Base-by-base conservation (phyloP, 225 moss, liverwort and hornwort genomes). In the Marchantia paleacea region DNA sequence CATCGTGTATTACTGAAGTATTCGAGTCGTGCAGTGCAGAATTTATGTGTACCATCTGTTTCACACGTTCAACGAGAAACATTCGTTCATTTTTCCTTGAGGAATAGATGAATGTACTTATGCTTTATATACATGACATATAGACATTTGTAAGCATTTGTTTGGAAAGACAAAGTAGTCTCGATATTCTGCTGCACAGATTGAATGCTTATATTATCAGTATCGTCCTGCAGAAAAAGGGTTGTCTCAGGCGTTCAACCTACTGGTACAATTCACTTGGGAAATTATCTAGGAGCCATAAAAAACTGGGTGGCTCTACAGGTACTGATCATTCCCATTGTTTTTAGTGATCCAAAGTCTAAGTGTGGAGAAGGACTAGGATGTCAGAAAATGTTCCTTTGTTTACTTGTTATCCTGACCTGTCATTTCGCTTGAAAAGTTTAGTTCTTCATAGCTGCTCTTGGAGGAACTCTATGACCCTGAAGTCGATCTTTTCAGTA, bases 191-290 rank as follows among this genome's bases (percentile, higher is more conserved):
- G 48, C 60, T 50, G 22, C 65, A 12, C 14, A 3, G 4, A 3
- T 0, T 77, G 6, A 22, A 19, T 49, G 20, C 49, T 58, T 10
- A 50, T 20, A 15, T 7, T 7, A 12, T 7, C 26, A 61, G 66
- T 0, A 28, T 55, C 18, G 48, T 60, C 55, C 57, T 52, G 58
- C 69, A 95, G 94, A 89, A 99, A 95, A 88, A 86, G 99, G 84
- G 95, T 99, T 84, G 95, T 99, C 66, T 99, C 95, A 60, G 99
- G 99, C 72, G 94, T 99, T 80, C 99, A 99, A 61, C 99, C 95
- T 39, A 99, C 95, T 25, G 94, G 99, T 39, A 84, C 94, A n/a
- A 91, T 99, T 83, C 99, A 99, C 85, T 82, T 99, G 81, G 95
- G 99, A 66, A 99, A 99, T 52, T 99, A 99, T 83, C 91, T 99